Percentiles rank a stretch among this genome's conserved stretches.
Evolutionary conservation across 768 basidiomycete genomes (phyloP).

Genomic region (Pholiota microspora): DNA sequence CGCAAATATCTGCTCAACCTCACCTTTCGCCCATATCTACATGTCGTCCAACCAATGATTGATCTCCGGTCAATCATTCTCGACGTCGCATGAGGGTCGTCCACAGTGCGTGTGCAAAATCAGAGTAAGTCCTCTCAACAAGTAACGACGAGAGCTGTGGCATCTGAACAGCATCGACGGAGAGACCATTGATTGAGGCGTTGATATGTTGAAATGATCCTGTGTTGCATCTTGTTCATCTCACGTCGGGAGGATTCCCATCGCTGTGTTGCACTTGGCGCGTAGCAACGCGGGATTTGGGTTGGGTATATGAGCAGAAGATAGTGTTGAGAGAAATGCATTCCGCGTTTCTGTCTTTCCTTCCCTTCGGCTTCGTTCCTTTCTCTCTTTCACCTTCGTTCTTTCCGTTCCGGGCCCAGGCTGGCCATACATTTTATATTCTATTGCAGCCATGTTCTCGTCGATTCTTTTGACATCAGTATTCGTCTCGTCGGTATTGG

Average conservation of each 20-base stretch:
- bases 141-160: no score
- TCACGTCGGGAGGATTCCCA: not conserved
- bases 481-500: slow-evolving; percentile 14
- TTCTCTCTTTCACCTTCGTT: slow-evolving; percentile 3
- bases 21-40: no score
- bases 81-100: no score
- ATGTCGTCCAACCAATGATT: no score
- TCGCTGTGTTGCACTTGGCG: not conserved
- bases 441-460: slow-evolving; percentile 7
- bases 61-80: no score
- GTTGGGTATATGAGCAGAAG: not conserved
- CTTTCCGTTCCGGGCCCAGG: slow-evolving; percentile 14
- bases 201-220: no score
- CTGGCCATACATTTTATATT: slow-evolving; percentile 11
- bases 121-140: no score
- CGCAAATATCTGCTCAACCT: no score
- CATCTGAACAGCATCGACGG: no score
- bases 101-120: no score
- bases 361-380: slow-evolving; percentile 1
- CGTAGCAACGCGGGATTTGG: not conserved
- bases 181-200: no score
- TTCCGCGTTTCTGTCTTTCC: not conserved
- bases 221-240: not conserved
- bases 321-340: not conserved
- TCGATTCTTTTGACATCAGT: slow-evolving; percentile 11